These are phyloP conservation scores for Fusarium domesticum DNA, from an alignment of 2,329 filamentous ascomycete species.

Conservation along the genomic window DNA sequence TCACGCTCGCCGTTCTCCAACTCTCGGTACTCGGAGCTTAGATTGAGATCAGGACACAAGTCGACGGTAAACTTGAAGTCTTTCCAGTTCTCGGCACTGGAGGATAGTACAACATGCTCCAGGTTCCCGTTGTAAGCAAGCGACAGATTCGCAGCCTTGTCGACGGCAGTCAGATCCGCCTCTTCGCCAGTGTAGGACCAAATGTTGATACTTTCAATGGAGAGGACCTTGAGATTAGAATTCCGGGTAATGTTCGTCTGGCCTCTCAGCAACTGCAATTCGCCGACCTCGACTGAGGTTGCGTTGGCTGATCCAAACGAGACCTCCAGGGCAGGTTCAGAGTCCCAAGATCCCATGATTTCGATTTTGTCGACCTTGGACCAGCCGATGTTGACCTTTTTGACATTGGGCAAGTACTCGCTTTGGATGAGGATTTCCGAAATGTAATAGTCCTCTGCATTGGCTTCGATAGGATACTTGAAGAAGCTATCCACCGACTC, in stretches of 20 bases:
- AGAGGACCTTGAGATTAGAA: constrained; percentile 7
- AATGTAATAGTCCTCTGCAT: not conserved
- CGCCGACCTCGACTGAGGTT: constrained; percentile 6
- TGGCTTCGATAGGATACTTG: constrained; percentile 12
- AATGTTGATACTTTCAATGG: constrained; percentile 1
- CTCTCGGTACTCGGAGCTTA: constrained; percentile 15
- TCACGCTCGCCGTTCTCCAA: constrained; percentile 2
- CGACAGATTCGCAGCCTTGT: constrained; percentile 3
- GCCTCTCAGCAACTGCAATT: constrained; percentile 6
- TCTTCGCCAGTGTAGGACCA: not conserved
- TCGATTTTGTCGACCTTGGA: constrained; percentile 2
- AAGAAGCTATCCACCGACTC: constrained; percentile 17
- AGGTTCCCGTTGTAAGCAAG: constrained; percentile 1
- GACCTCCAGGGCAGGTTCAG: constrained; percentile 4
- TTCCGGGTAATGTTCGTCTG: constrained; percentile 4
- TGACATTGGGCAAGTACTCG: constrained; percentile 9
- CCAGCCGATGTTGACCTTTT: constrained; percentile 13
- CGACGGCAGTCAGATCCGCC: constrained; percentile 11
- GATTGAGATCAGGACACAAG: constrained; percentile 1
- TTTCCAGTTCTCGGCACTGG: constrained; percentile 9
- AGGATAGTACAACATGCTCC: constrained; percentile 6
- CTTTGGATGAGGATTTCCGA: constrained; percentile 1
- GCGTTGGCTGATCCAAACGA: constrained; percentile 8
- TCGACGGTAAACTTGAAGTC: constrained; percentile 5
- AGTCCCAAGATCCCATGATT: not conserved